These are phyloP conservation scores for Colletotrichum falcatum DNA, from an alignment of 2,329 filamentous ascomycete genomes.

Conservation along the genomic window DNA sequence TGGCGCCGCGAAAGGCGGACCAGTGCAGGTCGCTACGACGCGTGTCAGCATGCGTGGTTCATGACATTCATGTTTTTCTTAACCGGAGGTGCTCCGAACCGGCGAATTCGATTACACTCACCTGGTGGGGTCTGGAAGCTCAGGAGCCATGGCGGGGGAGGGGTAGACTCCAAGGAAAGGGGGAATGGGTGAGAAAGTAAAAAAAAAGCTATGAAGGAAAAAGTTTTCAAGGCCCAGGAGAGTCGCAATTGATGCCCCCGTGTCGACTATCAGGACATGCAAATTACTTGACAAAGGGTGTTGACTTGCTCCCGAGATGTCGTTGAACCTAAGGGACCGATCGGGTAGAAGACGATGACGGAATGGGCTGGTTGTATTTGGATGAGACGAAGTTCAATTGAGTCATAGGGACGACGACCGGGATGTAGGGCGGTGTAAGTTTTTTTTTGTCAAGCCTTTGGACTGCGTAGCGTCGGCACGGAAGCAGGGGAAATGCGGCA, in stretches of 20 bases:
- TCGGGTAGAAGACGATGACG: constrained; percentile 1
- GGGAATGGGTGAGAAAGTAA: neutral
- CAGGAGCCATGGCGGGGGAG: constrained; percentile 30
- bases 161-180: neutral
- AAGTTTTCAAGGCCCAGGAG: neutral
- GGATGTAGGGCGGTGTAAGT: constrained; percentile 18
- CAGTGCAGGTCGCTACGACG: constrained; percentile 73
- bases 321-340: neutral
- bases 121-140: constrained; percentile 30
- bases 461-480: neutral
- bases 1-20: constrained; percentile 73
- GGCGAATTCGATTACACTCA: constrained; percentile 4
- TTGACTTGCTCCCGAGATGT: neutral
- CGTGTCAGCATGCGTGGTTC: neutral
- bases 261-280: neutral
- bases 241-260: neutral
- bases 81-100: neutral
- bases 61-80: neutral
- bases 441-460: constrained; percentile 5
- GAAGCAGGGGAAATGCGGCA: neutral
- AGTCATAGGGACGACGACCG: constrained; percentile 4
- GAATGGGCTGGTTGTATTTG: neutral
- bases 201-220: neutral
- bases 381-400: constrained; percentile 7
- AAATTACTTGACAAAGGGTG: neutral